Evolutionary conservation across 2,329 filamentous ascomycete species (phyloP).

Genomic region (Exophiala alcalophila): DNA sequence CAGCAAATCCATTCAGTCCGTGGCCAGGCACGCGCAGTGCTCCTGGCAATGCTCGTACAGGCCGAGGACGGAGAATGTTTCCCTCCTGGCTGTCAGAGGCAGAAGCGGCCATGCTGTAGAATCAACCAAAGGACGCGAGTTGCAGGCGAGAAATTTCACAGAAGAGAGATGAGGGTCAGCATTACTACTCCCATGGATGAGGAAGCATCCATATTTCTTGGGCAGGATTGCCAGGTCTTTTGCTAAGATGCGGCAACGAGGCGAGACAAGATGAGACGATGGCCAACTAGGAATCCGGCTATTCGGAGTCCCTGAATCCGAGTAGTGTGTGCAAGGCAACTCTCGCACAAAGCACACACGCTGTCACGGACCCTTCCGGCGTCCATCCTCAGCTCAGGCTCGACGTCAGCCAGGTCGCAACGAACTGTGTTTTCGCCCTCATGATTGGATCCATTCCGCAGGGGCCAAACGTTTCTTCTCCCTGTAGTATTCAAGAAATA

Average conservation of each 20-base stretch:
- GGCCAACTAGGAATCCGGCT: no score
- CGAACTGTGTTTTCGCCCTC: no score
- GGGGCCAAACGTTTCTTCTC: no score
- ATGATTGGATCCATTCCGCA: no score
- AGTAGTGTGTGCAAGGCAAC: no score
- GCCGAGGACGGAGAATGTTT: constrained; percentile 26
- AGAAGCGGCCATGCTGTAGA: constrained; percentile 12
- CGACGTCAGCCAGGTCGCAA: no score
- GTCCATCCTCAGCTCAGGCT: no score
- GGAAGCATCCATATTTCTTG: constrained; percentile 11
- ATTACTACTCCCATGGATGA: background rate
- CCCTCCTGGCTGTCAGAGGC: constrained; percentile 16
- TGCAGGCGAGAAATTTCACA: constrained; percentile 1
- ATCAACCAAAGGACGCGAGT: background rate
- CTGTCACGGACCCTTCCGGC: no score
- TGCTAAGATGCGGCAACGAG: no score
- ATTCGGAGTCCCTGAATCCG: constrained; percentile 11
- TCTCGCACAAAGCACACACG: no score
- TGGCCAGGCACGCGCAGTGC: constrained; percentile 28
- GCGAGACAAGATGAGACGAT: constrained; percentile 9
- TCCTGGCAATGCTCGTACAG: constrained; percentile 18
- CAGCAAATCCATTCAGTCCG: constrained; percentile 30
- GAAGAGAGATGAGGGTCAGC: background rate
- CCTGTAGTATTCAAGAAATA: no score
- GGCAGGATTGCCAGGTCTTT: no score